Evolutionary conservation across 169 alveolate genomes (phyloP).

Genomic region (Plasmodium blacklocki): DNA sequence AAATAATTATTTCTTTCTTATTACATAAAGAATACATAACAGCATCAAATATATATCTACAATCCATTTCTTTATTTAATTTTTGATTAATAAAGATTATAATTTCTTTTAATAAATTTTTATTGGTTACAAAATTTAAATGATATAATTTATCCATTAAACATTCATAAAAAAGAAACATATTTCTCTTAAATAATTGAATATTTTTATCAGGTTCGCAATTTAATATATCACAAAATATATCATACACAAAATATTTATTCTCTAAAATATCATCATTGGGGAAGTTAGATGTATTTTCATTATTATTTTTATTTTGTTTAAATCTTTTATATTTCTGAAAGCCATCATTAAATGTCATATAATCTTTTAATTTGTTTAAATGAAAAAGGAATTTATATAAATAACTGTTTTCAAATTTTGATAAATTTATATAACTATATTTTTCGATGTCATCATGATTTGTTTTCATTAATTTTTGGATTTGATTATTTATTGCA

Average conservation of each 20-base stretch:
- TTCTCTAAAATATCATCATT: constrained; percentile 1
- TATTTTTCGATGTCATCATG: background rate
- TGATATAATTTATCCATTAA: constrained; percentile 19
- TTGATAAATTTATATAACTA: too few relatives aligned
- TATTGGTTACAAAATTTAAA: background rate
- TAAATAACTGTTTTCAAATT: constrained; percentile 41
- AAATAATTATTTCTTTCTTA: background rate
- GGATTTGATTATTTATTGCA: background rate
- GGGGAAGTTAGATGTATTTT: background rate
- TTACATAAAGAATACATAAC: constrained; percentile 23
- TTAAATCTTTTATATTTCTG: constrained; percentile 21
- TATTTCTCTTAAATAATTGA: constrained; percentile 1
- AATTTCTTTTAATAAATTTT: constrained; percentile 47
- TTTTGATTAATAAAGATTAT: constrained; percentile 34
- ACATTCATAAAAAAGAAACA: constrained; percentile 22
- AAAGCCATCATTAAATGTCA: constrained; percentile 47
- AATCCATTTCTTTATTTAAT: constrained; percentile 22
- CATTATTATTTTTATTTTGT: constrained; percentile 3
- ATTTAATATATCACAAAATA: constrained; percentile 20
- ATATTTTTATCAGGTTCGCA: background rate
- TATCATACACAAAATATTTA: constrained; percentile 18
- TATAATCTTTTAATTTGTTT: constrained; percentile 29
- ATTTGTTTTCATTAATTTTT: background rate
- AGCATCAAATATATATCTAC: constrained; percentile 40
- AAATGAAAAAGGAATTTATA: constrained; percentile 24